Conservation (phyloP, 352 stramenopile species). For the Phytopythium ostracodes region DNA sequence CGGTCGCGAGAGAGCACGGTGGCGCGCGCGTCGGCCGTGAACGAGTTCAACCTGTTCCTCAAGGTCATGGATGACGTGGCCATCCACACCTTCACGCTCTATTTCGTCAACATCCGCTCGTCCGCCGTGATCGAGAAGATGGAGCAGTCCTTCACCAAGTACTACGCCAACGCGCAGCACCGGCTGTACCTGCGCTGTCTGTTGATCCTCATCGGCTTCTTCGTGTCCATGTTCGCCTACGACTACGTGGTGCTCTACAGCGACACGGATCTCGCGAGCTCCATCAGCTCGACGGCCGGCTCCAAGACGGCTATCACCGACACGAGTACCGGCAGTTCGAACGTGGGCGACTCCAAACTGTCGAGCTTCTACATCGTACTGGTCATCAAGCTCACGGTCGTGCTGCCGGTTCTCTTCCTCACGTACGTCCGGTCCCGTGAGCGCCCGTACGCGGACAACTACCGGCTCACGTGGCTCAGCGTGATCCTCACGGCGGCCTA, state of each 20-base stretch:
- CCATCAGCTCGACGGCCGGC: slow-evolving; percentile 31
- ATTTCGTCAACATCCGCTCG: slow-evolving; percentile 80
- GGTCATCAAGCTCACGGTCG: slow-evolving; percentile 52
- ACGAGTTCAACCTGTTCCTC: slow-evolving; percentile 72
- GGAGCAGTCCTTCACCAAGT: slow-evolving; percentile 73
- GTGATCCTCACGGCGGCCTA: slow-evolving; percentile 57
- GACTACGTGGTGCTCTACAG: slow-evolving; percentile 71
- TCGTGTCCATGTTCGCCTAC: slow-evolving; percentile 65
- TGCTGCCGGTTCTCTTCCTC: slow-evolving; percentile 56
- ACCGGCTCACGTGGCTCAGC: slow-evolving; percentile 71
- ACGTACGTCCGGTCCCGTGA: slow-evolving; percentile 68
- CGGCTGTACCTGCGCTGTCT: slow-evolving; percentile 60
- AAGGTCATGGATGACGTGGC: slow-evolving; percentile 81
- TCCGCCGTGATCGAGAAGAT: slow-evolving; percentile 67
- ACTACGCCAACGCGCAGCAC: slow-evolving; percentile 71
- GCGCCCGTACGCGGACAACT: slow-evolving; percentile 52
- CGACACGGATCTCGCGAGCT: slow-evolving; percentile 10
- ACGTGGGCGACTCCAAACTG: slow-evolving; percentile 31
- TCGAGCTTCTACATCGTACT: slow-evolving; percentile 69
- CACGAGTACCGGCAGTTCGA: slow-evolving; percentile 10
- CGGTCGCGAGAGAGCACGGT: slow-evolving; percentile 48
- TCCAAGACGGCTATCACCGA: slow-evolving; percentile 12
- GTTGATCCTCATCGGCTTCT: slow-evolving; percentile 58
- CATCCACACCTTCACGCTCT: slow-evolving; percentile 74
- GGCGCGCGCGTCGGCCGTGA: slow-evolving; percentile 47